Conservation (phyloP, 2,329 filamentous ascomycete genomes). For the Helotiales sp. region DNA sequence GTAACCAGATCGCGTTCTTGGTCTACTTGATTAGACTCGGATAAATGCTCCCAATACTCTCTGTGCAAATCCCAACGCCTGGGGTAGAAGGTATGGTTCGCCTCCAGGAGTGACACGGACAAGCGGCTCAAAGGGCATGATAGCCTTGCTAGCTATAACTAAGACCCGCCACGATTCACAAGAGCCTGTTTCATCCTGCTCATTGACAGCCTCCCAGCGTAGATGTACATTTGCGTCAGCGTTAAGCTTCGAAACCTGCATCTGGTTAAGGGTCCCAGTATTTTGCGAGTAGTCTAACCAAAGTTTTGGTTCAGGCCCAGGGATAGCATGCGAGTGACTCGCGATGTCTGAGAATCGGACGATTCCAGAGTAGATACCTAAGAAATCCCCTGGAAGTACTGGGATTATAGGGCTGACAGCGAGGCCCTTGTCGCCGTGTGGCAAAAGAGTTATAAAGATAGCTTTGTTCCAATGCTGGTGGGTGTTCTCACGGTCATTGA, state of each 20-base stretch:
- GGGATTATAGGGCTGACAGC: background rate
- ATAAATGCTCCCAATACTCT: too few relatives aligned
- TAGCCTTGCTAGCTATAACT: background rate
- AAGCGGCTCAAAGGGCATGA: background rate
- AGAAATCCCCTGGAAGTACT: background rate
- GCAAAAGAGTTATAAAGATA: background rate
- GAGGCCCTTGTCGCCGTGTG: background rate
- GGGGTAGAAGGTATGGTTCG: background rate
- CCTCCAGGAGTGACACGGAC: background rate
- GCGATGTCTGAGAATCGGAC: background rate
- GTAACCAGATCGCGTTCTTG: too few relatives aligned
- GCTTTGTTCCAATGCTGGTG: background rate
- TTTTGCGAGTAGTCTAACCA: background rate
- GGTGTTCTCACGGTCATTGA: background rate
- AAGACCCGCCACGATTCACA: background rate
- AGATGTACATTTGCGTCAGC: background rate
- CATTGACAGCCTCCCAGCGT: background rate
- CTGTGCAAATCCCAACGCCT: background rate
- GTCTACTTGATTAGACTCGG: too few relatives aligned
- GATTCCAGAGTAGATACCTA: background rate
- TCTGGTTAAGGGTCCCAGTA: background rate
- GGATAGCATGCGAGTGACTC: background rate
- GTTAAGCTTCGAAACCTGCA: background rate
- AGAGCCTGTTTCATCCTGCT: background rate
- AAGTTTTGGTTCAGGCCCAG: background rate